Evolutionary conservation across 805 yeast species (phyloP).

Genomic region (Soucietia sequanensis): DNA sequence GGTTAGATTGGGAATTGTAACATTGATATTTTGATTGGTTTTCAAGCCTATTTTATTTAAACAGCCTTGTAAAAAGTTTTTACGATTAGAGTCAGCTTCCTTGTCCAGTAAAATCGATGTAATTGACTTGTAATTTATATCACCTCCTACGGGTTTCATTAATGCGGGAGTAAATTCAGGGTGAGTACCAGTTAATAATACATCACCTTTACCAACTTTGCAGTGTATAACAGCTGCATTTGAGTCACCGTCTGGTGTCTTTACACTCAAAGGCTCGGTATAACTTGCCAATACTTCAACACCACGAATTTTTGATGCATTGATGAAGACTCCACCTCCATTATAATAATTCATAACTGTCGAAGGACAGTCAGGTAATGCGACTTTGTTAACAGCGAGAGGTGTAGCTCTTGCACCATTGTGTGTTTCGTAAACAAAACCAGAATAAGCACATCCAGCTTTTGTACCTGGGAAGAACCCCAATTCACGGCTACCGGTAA

Average conservation of each 20-base stretch:
- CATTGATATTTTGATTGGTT: constrained; percentile 52
- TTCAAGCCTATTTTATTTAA: constrained; percentile 62
- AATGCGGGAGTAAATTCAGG: constrained; percentile 75
- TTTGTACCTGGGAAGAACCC: constrained; percentile 78
- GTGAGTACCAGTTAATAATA: constrained; percentile 79
- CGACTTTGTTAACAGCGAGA: constrained; percentile 38
- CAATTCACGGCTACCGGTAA: constrained; percentile 82
- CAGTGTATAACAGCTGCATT: constrained; percentile 74
- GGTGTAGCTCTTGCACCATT: constrained; percentile 66
- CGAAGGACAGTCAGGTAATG: constrained; percentile 23
- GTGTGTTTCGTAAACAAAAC: constrained; percentile 77
- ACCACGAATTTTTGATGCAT: constrained; percentile 58
- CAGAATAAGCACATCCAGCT: constrained; percentile 78
- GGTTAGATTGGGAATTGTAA: constrained; percentile 62
- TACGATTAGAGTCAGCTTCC: constrained; percentile 46
- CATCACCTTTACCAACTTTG: constrained; percentile 71
- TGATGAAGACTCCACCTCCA: constrained; percentile 87
- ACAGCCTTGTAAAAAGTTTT: constrained; percentile 54
- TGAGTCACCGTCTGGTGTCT: constrained; percentile 27
- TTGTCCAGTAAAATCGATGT: constrained; percentile 24
- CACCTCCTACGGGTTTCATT: constrained; percentile 36
- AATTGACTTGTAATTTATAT: constrained; percentile 27
- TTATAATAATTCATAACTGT: constrained; percentile 58
- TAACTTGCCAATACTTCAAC: constrained; percentile 78
- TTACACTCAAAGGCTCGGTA: constrained; percentile 53